These are phyloP conservation scores for Fusarium fujikuroi DNA, from an alignment of 2,329 filamentous ascomycete genomes.

Conservation along the genomic window DNA sequence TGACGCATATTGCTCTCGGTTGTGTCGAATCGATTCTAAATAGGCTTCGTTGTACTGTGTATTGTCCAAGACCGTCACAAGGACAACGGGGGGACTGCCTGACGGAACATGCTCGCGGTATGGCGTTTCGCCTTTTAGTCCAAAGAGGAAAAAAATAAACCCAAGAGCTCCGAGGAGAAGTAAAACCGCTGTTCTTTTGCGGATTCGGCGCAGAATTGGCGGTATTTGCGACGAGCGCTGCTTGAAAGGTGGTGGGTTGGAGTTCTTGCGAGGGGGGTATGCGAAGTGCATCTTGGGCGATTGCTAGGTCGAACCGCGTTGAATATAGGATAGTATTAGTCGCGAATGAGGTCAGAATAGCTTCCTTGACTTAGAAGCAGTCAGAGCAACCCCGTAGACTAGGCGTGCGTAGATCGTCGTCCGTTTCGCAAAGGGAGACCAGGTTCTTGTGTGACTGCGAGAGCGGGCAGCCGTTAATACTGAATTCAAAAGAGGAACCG, in stretches of 20 bases:
- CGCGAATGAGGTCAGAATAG: not conserved
- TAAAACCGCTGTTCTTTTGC: conserved; percentile 69
- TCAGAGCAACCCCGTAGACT: conserved; percentile 6
- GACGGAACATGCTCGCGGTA: conserved; percentile 55
- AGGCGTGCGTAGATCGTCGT: conserved; percentile 10
- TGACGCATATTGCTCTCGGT: conserved; percentile 84
- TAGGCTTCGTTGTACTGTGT: conserved; percentile 72
- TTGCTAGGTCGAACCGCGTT: not conserved
- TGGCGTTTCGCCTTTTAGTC: conserved; percentile 43
- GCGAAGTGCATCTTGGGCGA: conserved; percentile 82
- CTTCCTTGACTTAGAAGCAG: not conserved
- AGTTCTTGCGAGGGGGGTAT: conserved; percentile 85
- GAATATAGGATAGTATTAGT: not conserved
- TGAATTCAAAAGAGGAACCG: not conserved
- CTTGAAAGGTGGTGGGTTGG: conserved; percentile 77
- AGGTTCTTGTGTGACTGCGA: conserved; percentile 25
- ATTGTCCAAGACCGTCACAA: conserved; percentile 87
- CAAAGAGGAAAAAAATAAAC: conserved; percentile 70
- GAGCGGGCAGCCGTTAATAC: conserved; percentile 1
- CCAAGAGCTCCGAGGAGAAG: conserved; percentile 64
- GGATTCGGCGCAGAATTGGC: conserved; percentile 67
- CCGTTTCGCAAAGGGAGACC: conserved; percentile 4
- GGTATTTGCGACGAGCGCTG: conserved; percentile 66
- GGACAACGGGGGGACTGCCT: conserved; percentile 73
- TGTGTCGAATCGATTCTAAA: conserved; percentile 79